Evolutionary conservation across 345 rosid species (phyloP), one percentile per base, ranked within the genome.

Genomic region (Salix caprea): DNA sequence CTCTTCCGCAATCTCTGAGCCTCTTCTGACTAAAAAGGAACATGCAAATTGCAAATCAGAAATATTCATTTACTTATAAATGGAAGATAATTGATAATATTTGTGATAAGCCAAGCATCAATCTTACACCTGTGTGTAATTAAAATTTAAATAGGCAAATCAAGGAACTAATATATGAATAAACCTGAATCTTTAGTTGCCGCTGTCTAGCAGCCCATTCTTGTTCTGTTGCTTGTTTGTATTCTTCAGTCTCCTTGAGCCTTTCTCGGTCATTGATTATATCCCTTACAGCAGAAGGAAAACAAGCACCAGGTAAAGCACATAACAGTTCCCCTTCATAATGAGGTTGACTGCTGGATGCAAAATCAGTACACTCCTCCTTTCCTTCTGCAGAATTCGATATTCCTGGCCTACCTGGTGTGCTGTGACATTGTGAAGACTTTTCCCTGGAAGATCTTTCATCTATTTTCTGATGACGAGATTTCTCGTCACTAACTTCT

Each of bases 161-260:
- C 15, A 21, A 72, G 64, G 69, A 64, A 52, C 32, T 26, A 39
- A 54, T 69, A 65, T 56, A 36, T 42, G 54, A 46, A 46, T 70
- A 74, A 79, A 94, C 97, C 98, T 91, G 97, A 81, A 87, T 79
- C 78, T 87, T 84, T 82, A 94, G 77, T 78, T 90, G 88, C 56
- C 34, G 85, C 76, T 91, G 92, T 84, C 94, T 89, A 60, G 94
- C 90, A 72, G 86, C 90, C 97, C 93, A 89, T 86, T 93, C 99
- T 87, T 88, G 90, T 86, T 95, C 91, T 36, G 40, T 76, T 62
- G 93, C 97, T 84, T 76, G 92, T 83, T 91, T 93, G 88, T 89
- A 93, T 75, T 89, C 94, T 81, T 88, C 89, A 21, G 99, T 93
- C 88, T 90, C 91, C 86, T 95, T 93, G 54, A 89, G 82, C 83